Base-by-base conservation (phyloP, 2,329 filamentous ascomycete genomes). In the Orbilia ellipsospora region DNA sequence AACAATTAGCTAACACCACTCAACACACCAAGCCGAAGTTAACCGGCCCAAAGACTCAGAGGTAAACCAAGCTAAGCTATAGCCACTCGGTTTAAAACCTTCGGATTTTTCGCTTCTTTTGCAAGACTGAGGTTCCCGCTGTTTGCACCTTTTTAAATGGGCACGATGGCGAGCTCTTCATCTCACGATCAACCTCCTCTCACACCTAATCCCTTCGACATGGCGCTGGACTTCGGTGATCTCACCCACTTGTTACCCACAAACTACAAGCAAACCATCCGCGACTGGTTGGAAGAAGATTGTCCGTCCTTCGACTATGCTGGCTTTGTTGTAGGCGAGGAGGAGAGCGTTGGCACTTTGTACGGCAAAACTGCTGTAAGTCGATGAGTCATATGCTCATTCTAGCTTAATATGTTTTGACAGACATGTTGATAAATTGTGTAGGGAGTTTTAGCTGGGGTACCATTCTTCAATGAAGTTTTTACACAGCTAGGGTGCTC, bases 301-400 rank as follows among this genome's bases (percentile, higher is more conserved):
- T 96, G 93, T 2, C 95, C 95, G 3, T 95, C 92, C 63, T 94
- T 97, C 83, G 95, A 99, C 86, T 97, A 97, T 82, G 95, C 92
- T 80, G 95, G 95, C 75, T 99, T 96, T 83, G 95, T 99, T 5
- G 95, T 99, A 23, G 95, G 95, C 77, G 88, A 91, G 45, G 84
- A 83, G 28, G 83, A 84, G 7, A 87, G 88, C 72, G 88, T 86
- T 13, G 90, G 90, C 18, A 90, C 88, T 3, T 86, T 92, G 45
- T 90, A 87, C 83, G 88, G 86, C 75, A 92, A 92, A 82, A 89
- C 88, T n/a, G 81, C 85, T 2, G 60, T 83, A 85, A 77, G 61
- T 44, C 44, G 2, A n/a, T 48, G 5, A 13, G 16, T 48, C 31
- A 36, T 52, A 18, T 3, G 6, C 8, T 52, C 18, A 6, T 23